Percentiles rank a stretch among this genome's conserved stretches.
phyloP scores from a whole-genome alignment of 192 early-diverging fungal genomes.

The Helicostylum pulchrum region DNA sequence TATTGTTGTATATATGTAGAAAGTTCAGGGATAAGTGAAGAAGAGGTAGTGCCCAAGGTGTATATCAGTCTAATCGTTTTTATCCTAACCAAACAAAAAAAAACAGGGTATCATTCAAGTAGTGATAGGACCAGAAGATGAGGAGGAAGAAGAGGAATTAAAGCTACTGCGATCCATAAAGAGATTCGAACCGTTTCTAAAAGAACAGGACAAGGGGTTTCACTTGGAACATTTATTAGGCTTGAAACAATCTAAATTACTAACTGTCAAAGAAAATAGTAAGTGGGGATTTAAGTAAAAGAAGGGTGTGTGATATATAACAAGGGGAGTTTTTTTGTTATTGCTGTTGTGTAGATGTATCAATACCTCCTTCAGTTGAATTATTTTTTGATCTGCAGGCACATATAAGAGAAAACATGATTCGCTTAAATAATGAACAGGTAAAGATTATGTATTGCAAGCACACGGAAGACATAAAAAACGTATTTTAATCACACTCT shows the following conservation, averaged over 20 bases:
- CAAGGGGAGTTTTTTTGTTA: background rate
- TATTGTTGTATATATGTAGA: no score
- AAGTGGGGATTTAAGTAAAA: background rate
- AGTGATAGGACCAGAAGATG: background rate
- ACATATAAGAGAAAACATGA: constrained; percentile 6
- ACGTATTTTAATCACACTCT: background rate
- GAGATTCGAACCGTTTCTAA: constrained; percentile 5
- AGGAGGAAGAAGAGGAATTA: background rate
- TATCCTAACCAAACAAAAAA: no score
- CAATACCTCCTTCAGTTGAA: background rate
- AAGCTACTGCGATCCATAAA: background rate
- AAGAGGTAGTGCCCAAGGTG: no score
- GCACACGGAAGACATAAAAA: background rate
- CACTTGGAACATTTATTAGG: constrained; percentile 4
- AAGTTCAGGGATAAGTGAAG: no score
- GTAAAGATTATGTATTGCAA: background rate
- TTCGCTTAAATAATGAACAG: background rate
- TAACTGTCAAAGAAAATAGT: background rate
- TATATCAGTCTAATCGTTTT: no score
- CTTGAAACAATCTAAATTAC: background rate
- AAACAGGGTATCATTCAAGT: constrained; percentile 16
- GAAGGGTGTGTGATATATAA: background rate
- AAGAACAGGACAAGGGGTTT: constrained; percentile 13
- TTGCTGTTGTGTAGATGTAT: background rate
- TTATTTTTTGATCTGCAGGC: constrained; percentile 4